Base-by-base conservation (phyloP, 2,329 filamentous ascomycete genomes). In the Pseudocercospora musae region DNA sequence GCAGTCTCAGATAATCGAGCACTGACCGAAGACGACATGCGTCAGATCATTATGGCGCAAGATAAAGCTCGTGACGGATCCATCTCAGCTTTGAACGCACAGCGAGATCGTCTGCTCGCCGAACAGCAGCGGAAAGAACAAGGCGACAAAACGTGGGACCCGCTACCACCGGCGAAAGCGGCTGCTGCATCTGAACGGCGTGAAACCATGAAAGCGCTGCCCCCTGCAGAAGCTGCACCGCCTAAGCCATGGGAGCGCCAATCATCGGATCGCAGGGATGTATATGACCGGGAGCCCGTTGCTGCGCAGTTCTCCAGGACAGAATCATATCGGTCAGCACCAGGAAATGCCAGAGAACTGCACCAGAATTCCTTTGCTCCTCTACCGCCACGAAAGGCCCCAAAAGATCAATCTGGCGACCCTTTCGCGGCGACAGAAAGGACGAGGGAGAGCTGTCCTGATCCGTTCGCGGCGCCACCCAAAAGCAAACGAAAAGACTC, bases 11-110 rank as follows among this genome's bases (percentile, higher is more conserved):
- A 74, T 63, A 76, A 76, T 44, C 76, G 77, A 15, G 71, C 73
- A 29, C 71, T 79, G 15, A 74, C 74, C 11, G 69, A 72, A 57
- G 77, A 79, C 64, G 74, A 77, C 67, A 70, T 74, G 8, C 77
- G 75, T 54, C 71, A 79, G 8, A 72, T 78, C 25, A 71, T 78
- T 29, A 72, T 72, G 1, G 78, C 78, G 37, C 78, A 78, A 11
- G 73, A 79, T 54, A 67, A 73, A 10, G 78, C 78, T 2, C 75
- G 77, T n/a, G 75, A 78, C 56, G 74, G 75, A 25, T 77, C 76
- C 4, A 64, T 79, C 27, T 70, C 74, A 23, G 78, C 78, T 0
- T 68, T 80, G 23, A 60, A 68, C 52, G 69, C 60, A 3, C 69
- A 69, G 66, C 74, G 65, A n/a, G 59, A 65, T n/a, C 63, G 62